phyloP scores from a whole-genome alignment of 768 basidiomycete species.

The Termitomyces sp. region DNA sequence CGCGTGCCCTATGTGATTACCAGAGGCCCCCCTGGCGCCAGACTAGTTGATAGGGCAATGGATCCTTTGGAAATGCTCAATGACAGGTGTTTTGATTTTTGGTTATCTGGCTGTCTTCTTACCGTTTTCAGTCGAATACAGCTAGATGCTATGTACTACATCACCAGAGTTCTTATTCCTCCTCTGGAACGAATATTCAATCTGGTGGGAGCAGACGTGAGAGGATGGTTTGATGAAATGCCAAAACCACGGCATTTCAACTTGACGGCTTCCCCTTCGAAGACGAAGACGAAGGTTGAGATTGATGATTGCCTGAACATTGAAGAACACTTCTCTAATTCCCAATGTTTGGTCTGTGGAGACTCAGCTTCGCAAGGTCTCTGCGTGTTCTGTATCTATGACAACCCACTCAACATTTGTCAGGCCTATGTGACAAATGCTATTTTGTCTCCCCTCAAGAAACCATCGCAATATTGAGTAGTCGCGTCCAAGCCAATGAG shows the following conservation, averaged over 20 bases:
- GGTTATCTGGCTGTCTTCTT: background rate
- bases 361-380: slow-evolving; percentile 48
- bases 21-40: slow-evolving; percentile 51
- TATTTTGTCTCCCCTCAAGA: slow-evolving; percentile 34
- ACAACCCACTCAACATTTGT: background rate
- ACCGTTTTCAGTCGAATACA: slow-evolving; percentile 45
- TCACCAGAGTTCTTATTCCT: slow-evolving; percentile 79
- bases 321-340: slow-evolving; percentile 68
- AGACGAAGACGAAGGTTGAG: slow-evolving; percentile 15
- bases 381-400: background rate
- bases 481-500: slow-evolving; percentile 51
- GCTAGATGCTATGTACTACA: slow-evolving; percentile 89
- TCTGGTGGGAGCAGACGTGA: slow-evolving; percentile 83
- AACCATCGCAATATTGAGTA: slow-evolving; percentile 51
- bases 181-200: slow-evolving; percentile 90
- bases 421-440: slow-evolving; percentile 68
- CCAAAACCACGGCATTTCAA: slow-evolving; percentile 41
- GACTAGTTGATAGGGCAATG: slow-evolving; percentile 71
- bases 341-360: slow-evolving; percentile 68
- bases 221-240: slow-evolving; percentile 85
- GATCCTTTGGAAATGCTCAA: slow-evolving; percentile 66
- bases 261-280: slow-evolving; percentile 27
- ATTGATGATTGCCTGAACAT: slow-evolving; percentile 45
- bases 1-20: slow-evolving; percentile 88
- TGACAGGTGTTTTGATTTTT: slow-evolving; percentile 41